Evolutionary conservation across 345 rosid genomes (phyloP).

Genomic region (Citrus maxima): DNA sequence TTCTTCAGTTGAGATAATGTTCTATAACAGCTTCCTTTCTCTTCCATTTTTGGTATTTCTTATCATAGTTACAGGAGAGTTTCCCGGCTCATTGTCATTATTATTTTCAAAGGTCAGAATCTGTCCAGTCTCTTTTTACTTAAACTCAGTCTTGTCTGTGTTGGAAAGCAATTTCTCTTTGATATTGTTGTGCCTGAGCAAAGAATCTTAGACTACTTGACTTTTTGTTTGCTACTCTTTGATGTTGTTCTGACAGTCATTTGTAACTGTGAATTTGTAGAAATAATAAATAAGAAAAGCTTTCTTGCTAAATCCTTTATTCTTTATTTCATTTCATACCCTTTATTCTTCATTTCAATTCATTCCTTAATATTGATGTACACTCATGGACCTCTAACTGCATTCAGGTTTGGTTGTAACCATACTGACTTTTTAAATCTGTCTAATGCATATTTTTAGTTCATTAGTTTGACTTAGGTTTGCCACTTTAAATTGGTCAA

Average conservation of each 20-base stretch:
- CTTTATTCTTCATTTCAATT: background rate
- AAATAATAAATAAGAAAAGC: background rate
- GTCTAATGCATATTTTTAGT: background rate
- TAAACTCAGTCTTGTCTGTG: background rate
- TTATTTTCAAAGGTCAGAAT: constrained; percentile 80
- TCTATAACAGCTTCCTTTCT: constrained; percentile 89
- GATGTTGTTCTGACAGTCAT: background rate
- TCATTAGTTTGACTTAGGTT: background rate
- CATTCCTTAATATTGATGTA: background rate
- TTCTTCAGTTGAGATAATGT: constrained; percentile 90
- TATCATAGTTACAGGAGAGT: constrained; percentile 78
- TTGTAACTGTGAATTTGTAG: background rate
- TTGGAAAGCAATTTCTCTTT: background rate
- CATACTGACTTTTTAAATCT: background rate
- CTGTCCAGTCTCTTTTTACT: constrained; percentile 8
- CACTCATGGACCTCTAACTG: background rate
- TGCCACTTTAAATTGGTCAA: background rate
- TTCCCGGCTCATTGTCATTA: constrained; percentile 71
- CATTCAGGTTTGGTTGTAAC: background rate
- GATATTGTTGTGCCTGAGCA: constrained; percentile 6
- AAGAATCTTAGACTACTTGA: background rate
- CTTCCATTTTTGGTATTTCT: constrained; percentile 79
- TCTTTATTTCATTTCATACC: background rate
- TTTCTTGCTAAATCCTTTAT: background rate
- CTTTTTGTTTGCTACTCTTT: background rate